Base-by-base conservation (phyloP, 345 rosid genomes). In the Nephelium lappaceum region DNA sequence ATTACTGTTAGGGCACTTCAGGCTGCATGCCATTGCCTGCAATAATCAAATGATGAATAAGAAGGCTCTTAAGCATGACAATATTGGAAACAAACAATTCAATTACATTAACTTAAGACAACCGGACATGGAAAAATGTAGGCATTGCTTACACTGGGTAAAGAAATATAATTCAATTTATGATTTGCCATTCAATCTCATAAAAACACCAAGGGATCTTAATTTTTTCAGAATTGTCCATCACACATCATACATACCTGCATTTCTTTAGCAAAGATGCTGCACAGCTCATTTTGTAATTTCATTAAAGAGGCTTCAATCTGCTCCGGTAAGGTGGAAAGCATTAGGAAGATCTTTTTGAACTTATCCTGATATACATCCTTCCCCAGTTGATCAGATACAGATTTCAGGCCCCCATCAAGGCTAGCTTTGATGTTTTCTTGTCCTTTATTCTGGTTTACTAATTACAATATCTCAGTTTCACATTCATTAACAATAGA, bases 401-500 rank as follows among this genome's bases (percentile, higher is more conserved):
- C 71, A 58, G 89, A 87, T 85, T 86, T 90, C 84, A 92, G 84
- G 82, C 90, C 83, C 74, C 83, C 91, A 75, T 83, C 87, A 75
- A 92, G 72, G 79, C 88, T 87, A 62, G 79, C 75, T 89, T 93
- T 92, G 73, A 84, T 72, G 74, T 85, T 91, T 69, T 88, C 93
- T 63, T 91, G 95, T 74, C 87, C 91, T 85, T 90, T 92, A 47
- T 77, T 85, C 97, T 94, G 88, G 76, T 86, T 80, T 47, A 77
- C 80, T 66, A 78, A 41, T 81, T 53, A 79, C 81, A 62, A 78
- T 47, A 53, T 78, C 75, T 73, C 79, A 74, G 77, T 71, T 57
- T 55, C 53, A 76, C 71, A 66, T 63, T 53, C 58, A 66, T 68
- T 31, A 70, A 27, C 63, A 42, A 39, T 43, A 78, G 21, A 39